Evolutionary conservation across 495 filamentous ascomycete genomes (phyloP).

Genomic region (Glonium stellatum): DNA sequence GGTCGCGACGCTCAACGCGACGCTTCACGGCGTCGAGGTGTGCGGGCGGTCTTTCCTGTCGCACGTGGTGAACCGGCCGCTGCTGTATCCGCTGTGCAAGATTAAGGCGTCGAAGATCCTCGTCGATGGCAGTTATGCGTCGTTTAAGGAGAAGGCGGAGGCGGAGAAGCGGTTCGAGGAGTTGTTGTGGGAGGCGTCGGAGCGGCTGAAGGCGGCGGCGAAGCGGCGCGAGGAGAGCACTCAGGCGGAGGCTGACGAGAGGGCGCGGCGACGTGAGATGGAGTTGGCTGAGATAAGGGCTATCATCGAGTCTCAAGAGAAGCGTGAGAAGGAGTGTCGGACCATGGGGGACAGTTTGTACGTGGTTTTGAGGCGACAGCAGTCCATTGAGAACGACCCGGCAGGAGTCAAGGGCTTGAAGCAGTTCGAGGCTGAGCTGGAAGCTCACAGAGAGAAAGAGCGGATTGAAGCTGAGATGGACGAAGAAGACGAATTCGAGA

Average conservation of each 20-base stretch:
- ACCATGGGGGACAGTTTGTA: background rate
- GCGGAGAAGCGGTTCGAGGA: slow-evolving; percentile 2
- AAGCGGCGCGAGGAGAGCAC: slow-evolving; percentile 11
- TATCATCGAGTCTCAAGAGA: background rate
- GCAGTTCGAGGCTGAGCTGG: slow-evolving; percentile 18
- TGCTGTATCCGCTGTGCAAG: slow-evolving; percentile 15
- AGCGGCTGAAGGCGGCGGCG: slow-evolving; percentile 1
- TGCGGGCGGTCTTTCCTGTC: slow-evolving; percentile 1
- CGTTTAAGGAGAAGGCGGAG: background rate
- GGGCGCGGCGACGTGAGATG: background rate
- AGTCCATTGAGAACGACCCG: slow-evolving; percentile 8
- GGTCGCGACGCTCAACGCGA: slow-evolving; percentile 8
- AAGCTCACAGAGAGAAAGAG: background rate
- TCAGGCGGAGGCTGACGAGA: slow-evolving; percentile 8
- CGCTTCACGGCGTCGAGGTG: slow-evolving; percentile 12
- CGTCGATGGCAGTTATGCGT: background rate
- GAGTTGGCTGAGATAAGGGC: background rate
- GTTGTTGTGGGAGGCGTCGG: background rate
- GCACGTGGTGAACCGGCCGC: background rate
- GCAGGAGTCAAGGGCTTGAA: slow-evolving; percentile 4
- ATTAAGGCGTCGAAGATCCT: slow-evolving; percentile 17
- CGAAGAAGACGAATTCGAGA: slow-evolving; percentile 2
- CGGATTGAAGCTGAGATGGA: background rate
- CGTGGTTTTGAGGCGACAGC: too few species aligned
- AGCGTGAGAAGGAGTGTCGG: background rate